Percentiles rank a stretch among this genome's conserved stretches.
Evolutionary conservation across 495 filamentous ascomycete genomes (phyloP).

Genomic region (Penicillium dipodomyicola): DNA sequence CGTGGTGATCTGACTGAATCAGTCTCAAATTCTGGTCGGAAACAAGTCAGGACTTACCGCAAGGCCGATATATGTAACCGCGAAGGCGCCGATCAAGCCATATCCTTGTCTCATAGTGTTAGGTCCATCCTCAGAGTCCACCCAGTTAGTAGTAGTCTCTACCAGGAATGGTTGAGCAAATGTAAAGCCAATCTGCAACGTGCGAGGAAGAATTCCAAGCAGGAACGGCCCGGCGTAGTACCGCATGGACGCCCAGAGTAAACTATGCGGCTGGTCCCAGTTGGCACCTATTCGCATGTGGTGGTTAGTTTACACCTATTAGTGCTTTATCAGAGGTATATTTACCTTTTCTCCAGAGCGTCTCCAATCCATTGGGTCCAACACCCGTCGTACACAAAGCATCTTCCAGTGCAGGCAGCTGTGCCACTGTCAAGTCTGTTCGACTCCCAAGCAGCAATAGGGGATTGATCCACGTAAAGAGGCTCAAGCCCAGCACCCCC

Average conservation of each 20-base stretch:
- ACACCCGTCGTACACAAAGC: conserved; percentile 15
- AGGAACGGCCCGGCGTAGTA: too few relatives aligned
- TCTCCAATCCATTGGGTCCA: conserved; percentile 1
- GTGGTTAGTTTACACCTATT: too few relatives aligned
- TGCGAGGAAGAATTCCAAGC: too few relatives aligned
- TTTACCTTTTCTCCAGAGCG: conserved; percentile 5
- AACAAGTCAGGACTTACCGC: conserved; percentile 44
- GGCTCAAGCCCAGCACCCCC: conserved; percentile 39
- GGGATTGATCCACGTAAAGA: conserved; percentile 52
- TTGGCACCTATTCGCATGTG: too few relatives aligned
- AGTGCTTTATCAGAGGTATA: not conserved
- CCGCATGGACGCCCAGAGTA: too few relatives aligned
- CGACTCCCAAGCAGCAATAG: conserved; percentile 41
- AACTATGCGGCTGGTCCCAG: too few relatives aligned
- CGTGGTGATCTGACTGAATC: too few relatives aligned
- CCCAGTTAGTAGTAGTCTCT: conserved; percentile 25
- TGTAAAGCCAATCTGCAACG: conserved; percentile 31
- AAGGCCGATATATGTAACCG: conserved; percentile 53
- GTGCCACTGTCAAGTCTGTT: conserved; percentile 33
- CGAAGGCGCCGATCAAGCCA: conserved; percentile 55
- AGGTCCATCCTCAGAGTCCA: not conserved
- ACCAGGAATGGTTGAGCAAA: conserved; percentile 59
- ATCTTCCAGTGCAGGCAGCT: conserved; percentile 36
- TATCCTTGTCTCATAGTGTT: conserved; percentile 36
- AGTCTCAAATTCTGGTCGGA: conserved; percentile 23